A percentile compares a stretch with the other conserved stretches of the same genome.
Evolutionary conservation across 345 rosid genomes (phyloP).

Genomic region (Gossypium herbaceum): DNA sequence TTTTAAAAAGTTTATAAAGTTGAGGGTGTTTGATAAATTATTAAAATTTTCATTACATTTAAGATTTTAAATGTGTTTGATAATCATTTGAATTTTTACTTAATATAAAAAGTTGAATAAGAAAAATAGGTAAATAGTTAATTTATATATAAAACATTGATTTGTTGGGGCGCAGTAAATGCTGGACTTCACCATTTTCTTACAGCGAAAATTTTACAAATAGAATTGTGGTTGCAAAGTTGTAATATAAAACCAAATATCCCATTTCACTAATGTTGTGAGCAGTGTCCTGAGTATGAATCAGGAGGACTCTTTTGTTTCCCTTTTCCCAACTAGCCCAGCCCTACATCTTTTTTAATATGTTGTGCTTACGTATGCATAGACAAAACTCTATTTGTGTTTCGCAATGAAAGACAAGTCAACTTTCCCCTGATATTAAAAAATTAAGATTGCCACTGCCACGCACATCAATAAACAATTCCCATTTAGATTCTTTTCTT

Average conservation of each 20-base stretch:
- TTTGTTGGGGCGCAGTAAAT: not conserved
- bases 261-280: not conserved
- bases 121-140: no score
- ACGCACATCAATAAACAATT: slow-evolving; percentile 4
- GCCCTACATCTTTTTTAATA: not conserved
- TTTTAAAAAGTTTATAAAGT: no score
- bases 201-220: not conserved
- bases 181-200: not conserved
- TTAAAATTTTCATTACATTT: no score
- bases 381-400: not conserved
- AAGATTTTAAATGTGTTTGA: no score
- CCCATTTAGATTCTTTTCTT: slow-evolving; percentile 4
- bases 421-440: not conserved
- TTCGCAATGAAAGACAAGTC: slow-evolving; percentile 15
- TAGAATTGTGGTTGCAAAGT: not conserved
- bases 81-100: no score
- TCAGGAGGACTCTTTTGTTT: not conserved
- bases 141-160: no score
- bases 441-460: not conserved
- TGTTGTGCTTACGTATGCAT: not conserved
- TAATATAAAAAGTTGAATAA: no score
- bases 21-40: no score
- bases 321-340: no score
- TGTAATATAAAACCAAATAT: not conserved
- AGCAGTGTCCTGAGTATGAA: not conserved